Base-by-base conservation (phyloP, 2,329 filamentous ascomycete genomes). In the Exophiala bonariae region DNA sequence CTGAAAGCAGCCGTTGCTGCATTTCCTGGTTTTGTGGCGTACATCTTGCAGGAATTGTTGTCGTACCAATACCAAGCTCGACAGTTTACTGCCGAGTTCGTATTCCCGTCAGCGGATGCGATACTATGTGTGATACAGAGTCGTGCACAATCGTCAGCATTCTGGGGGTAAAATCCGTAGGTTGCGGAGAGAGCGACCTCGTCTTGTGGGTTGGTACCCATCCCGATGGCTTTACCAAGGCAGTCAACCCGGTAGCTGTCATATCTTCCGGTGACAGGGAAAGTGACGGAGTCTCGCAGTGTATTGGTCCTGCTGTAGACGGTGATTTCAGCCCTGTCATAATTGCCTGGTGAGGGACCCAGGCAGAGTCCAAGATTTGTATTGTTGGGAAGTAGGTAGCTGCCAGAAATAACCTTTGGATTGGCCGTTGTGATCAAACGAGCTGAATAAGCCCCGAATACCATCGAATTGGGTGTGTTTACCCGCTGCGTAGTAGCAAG, bases 131-230 rank as follows among this genome's bases (percentile, higher is more conserved):
- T 44, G 32, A 36, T 22, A 26, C 49, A 52, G 18, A 49, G 20
- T 23, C 49, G 36, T 13, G 49, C 49, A 33, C 49, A 49, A 30
- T 52, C 49, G 22, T 52, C 49, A 7, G 45, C 37, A 8, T 36
- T 49, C 2, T 26, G 7, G 5, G 43, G 44, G 10, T 28, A 13
- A 5, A 16, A 22, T 13, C 35, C 40, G 28, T 37, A 31, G 2
- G 22, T 18, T 14, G 23, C 30, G 20, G 28, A 37, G 13, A 6
- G 17, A 9, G 22, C 28, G n/a, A 26, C 23, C 33, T 36, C 18
- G 35, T 44, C 10, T 18, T 19, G 26, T 44, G 38, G 17, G 7
- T 22, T n/a, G n/a, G n/a, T n/a, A n/a, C n/a, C n/a, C n/a, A n/a
- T n/a, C n/a, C n/a, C 5, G 33, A 17, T 13, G 17, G 28, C 9